Evolutionary conservation across 257 asterid species (phyloP).

Genomic region (Nicotiana paniculata): DNA sequence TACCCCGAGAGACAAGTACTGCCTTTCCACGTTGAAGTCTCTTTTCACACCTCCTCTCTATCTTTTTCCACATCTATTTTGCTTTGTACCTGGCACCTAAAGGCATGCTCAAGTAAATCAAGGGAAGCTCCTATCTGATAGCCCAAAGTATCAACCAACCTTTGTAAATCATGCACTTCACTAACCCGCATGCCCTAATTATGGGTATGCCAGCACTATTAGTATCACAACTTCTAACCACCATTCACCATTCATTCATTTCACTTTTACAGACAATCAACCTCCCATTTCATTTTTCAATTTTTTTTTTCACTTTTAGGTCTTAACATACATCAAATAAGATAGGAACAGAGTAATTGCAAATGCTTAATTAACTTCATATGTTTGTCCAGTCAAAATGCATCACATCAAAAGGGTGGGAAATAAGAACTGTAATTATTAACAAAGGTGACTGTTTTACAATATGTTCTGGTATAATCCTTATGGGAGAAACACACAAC

Average conservation of each 20-base stretch:
- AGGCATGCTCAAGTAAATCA: background rate
- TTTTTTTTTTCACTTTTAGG: background rate
- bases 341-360: background rate
- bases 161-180: background rate
- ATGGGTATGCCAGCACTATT: background rate
- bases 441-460: background rate
- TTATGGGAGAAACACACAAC: background rate
- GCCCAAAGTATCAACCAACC: background rate
- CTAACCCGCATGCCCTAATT: background rate
- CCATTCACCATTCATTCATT: background rate
- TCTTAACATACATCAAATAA: background rate
- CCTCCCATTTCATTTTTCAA: background rate
- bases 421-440: background rate
- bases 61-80: background rate
- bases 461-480: background rate
- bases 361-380: background rate
- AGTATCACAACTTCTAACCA: background rate
- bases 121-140: background rate
- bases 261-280: background rate
- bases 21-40: background rate
- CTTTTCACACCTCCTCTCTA: background rate
- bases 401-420: background rate
- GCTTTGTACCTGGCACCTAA: background rate
- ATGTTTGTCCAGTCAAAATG: background rate
- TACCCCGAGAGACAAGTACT: background rate